A percentile compares a stretch with the other conserved stretches of the same genome.
Evolutionary conservation across 352 stramenopile species (phyloP).

Genomic region (Phytophthora constricta): DNA sequence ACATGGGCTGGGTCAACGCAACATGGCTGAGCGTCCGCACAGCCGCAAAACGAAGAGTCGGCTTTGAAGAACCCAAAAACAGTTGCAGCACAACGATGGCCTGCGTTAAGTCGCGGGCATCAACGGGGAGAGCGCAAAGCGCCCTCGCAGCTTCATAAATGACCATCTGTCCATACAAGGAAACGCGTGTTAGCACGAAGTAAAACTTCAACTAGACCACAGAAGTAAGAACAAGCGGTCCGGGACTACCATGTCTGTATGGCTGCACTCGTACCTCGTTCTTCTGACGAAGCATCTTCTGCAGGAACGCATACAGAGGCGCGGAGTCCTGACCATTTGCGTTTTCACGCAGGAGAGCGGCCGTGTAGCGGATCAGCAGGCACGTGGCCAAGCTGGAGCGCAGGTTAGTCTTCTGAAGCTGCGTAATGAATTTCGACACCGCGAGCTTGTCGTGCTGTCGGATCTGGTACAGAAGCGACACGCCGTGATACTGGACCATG

Average conservation of each 20-base stretch:
- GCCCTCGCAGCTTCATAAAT: constrained; percentile 98
- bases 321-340: constrained; percentile 80
- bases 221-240: neutral
- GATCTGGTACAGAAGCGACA: constrained; percentile 99
- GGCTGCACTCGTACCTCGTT: constrained; percentile 66
- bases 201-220: constrained; percentile 8
- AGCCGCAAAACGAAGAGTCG: constrained; percentile 95
- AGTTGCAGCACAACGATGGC: constrained; percentile 98
- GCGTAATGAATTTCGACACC: constrained; percentile 95
- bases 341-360: constrained; percentile 90
- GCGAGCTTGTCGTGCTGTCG: constrained; percentile 98
- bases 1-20: constrained; percentile 91
- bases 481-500: constrained; percentile 99
- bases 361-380: constrained; percentile 97
- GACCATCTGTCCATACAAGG: constrained; percentile 92
- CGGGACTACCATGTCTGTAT: neutral
- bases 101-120: constrained; percentile 95
- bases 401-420: constrained; percentile 94
- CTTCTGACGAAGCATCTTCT: constrained; percentile 97
- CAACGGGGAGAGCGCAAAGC: constrained; percentile 96
- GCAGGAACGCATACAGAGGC: constrained; percentile 91
- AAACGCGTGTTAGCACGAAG: constrained; percentile 2
- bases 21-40: constrained; percentile 96
- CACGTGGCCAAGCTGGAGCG: constrained; percentile 96
- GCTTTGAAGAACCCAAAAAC: constrained; percentile 94